Evolutionary conservation across 2,329 filamentous ascomycete genomes (phyloP).

Genomic region (Mycocentrospora acerina): DNA sequence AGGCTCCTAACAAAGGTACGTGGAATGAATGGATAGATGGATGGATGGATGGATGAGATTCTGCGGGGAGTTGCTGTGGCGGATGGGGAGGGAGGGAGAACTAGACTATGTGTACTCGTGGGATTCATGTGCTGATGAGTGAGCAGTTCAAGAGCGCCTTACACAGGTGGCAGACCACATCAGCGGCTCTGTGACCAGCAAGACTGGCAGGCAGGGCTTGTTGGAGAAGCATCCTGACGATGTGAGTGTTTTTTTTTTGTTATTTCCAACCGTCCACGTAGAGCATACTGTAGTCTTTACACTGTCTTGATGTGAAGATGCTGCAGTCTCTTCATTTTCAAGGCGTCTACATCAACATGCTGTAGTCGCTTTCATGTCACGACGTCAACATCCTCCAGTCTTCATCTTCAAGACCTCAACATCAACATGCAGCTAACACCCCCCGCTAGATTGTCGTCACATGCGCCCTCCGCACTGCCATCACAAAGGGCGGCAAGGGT

Average conservation of each 20-base stretch:
- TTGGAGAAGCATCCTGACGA: constrained; percentile 61
- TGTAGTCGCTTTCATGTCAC: too few relatives aligned
- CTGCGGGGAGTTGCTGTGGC: too few relatives aligned
- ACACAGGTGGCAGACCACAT: constrained; percentile 61
- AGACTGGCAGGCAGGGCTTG: constrained; percentile 45
- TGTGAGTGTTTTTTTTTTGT: constrained; percentile 42
- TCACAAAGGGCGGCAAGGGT: constrained; percentile 91
- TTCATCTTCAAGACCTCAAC: too few relatives aligned
- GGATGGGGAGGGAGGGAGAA: not conserved
- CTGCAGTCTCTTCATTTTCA: too few relatives aligned
- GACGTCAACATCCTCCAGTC: too few relatives aligned
- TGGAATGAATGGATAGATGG: not conserved
- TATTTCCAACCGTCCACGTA: too few relatives aligned
- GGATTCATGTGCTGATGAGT: constrained; percentile 10
- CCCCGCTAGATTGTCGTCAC: constrained; percentile 73
- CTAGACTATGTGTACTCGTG: too few relatives aligned
- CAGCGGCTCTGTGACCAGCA: constrained; percentile 16
- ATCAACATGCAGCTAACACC: constrained; percentile 4
- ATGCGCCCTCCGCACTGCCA: constrained; percentile 83
- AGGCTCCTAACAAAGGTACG: constrained; percentile 33
- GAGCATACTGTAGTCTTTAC: too few relatives aligned
- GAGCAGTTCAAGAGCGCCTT: constrained; percentile 59
- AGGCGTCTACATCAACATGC: too few relatives aligned
- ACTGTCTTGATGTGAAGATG: too few relatives aligned
- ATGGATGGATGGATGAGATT: too few relatives aligned